These are phyloP conservation scores for Pilasporangium apinafurcum DNA, from an alignment of 352 stramenopile species.

Conservation along the genomic window DNA sequence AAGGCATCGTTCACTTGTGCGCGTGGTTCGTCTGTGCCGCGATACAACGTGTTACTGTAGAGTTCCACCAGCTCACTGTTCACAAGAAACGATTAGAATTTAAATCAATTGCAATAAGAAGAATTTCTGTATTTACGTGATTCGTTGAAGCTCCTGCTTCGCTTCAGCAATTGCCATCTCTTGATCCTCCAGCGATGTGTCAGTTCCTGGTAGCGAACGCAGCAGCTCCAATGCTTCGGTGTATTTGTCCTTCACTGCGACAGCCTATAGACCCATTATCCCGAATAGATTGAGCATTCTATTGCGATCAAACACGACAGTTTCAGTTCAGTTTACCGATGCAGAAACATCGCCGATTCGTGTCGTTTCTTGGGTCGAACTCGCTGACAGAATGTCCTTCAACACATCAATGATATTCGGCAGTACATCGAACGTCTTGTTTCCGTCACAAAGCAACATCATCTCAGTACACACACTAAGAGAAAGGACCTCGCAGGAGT, in stretches of 20 bases:
- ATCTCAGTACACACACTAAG: not conserved
- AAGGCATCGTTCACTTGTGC: slow-evolving; percentile 82
- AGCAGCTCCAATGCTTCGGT: slow-evolving; percentile 56
- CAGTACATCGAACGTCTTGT: slow-evolving; percentile 71
- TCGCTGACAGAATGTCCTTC: slow-evolving; percentile 77
- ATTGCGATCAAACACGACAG: not conserved
- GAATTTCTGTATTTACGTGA: slow-evolving; percentile 33
- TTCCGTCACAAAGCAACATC: not conserved
- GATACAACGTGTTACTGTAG: slow-evolving; percentile 83
- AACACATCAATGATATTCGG: slow-evolving; percentile 81
- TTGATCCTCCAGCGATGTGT: slow-evolving; percentile 76
- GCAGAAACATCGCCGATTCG: slow-evolving; percentile 75
- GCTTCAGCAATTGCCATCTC: slow-evolving; percentile 60
- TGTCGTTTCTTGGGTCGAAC: slow-evolving; percentile 67
- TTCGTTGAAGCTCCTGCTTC: slow-evolving; percentile 68
- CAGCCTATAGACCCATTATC: slow-evolving; percentile 27
- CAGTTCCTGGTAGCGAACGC: slow-evolving; percentile 59
- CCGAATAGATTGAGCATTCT: not conserved
- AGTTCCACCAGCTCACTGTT: slow-evolving; percentile 73
- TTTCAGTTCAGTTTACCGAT: slow-evolving; percentile 25
- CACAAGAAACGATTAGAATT: not conserved
- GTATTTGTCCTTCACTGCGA: slow-evolving; percentile 77
- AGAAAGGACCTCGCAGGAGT: not conserved
- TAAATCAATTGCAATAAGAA: not conserved
- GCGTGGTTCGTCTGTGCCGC: slow-evolving; percentile 77